Percentiles rank a stretch among this genome's conserved stretches.
Conservation (phyloP, 306 rosid genomes). For the Pyrus betulifolia region DNA sequence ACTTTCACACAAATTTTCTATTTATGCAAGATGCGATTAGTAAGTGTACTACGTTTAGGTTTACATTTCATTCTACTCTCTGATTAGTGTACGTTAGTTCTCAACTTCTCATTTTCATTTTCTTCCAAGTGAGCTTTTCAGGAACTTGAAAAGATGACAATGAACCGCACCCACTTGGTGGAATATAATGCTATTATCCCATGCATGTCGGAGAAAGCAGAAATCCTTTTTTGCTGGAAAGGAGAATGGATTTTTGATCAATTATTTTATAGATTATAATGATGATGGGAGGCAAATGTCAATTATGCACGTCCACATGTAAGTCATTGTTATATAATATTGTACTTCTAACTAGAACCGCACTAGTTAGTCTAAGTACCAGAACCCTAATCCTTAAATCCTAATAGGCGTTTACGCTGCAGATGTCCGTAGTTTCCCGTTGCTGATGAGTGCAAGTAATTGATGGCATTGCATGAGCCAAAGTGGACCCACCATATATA, state of each 20-base stretch:
- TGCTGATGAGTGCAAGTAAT: too few species aligned
- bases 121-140: neutral
- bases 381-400: neutral
- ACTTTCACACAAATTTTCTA: neutral
- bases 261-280: neutral
- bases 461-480: too few species aligned
- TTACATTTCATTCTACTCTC: too few species aligned
- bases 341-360: neutral
- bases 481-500: too few species aligned
- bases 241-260: neutral
- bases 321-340: neutral
- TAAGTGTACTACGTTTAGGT: neutral
- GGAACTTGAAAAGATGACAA: neutral
- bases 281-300: neutral
- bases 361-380: neutral
- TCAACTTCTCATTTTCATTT: neutral
- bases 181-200: neutral
- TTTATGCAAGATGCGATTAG: neutral
- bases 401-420: too few species aligned
- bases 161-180: neutral
- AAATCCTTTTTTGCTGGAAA: slow-evolving; percentile 9
- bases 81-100: neutral
- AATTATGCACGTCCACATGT: neutral
- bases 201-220: slow-evolving; percentile 1
- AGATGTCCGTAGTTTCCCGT: too few species aligned